Conservation (phyloP, 805 yeast species). For the Candida nemodendra region DNA sequence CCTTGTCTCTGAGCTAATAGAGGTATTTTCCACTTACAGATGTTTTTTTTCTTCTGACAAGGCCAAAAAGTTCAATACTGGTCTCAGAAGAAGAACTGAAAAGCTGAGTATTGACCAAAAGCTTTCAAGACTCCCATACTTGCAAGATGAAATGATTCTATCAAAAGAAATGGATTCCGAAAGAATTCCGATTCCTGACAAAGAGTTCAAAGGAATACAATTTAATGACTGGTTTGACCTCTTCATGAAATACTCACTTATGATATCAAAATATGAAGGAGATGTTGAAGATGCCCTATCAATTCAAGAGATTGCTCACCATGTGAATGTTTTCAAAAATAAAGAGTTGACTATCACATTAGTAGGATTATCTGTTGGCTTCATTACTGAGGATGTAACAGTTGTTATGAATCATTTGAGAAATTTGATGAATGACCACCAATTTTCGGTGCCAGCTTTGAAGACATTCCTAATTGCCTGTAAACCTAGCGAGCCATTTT, state of each 20-base stretch:
- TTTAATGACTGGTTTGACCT: slow-evolving; percentile 84
- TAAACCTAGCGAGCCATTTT: slow-evolving; percentile 23
- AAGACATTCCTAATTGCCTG: slow-evolving; percentile 62
- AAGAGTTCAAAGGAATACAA: slow-evolving; percentile 68
- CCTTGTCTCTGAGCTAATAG: slow-evolving; percentile 77
- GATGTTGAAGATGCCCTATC: slow-evolving; percentile 60
- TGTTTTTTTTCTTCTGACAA: slow-evolving; percentile 78
- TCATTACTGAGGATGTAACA: slow-evolving; percentile 45
- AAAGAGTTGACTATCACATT: slow-evolving; percentile 60
- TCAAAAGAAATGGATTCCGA: slow-evolving; percentile 29
- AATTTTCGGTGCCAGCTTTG: slow-evolving; percentile 69
- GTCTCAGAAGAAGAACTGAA: slow-evolving; percentile 59
- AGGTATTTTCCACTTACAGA: slow-evolving; percentile 73
- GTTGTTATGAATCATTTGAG: slow-evolving; percentile 61
- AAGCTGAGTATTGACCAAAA: slow-evolving; percentile 70
- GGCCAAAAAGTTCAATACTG: slow-evolving; percentile 66
- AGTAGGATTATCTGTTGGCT: slow-evolving; percentile 61
- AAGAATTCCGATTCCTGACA: slow-evolving; percentile 40
- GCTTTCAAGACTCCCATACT: slow-evolving; percentile 61
- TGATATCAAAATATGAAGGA: slow-evolving; percentile 58
- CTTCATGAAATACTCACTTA: slow-evolving; percentile 74
- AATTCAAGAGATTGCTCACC: slow-evolving; percentile 70
- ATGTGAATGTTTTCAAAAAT: slow-evolving; percentile 72
- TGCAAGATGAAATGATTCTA: slow-evolving; percentile 55
- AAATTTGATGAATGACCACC: slow-evolving; percentile 61